Evolutionary conservation across 345 rosid genomes (phyloP).

Genomic region (Populus pruinosa): DNA sequence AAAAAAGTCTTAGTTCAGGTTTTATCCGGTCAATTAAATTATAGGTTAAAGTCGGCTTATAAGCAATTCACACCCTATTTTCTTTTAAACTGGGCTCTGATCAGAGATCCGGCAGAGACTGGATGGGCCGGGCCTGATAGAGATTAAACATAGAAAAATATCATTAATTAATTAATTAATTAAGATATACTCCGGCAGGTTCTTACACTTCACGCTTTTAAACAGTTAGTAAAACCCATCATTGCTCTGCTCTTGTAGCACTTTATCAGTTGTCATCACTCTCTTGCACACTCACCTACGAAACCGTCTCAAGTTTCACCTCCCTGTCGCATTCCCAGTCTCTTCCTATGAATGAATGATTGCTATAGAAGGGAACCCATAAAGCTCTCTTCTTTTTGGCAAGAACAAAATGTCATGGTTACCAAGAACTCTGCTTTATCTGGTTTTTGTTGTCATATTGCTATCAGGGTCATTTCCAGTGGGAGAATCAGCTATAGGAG

Average conservation of each 20-base stretch:
- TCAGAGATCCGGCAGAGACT: too few relatives aligned
- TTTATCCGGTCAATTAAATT: too few relatives aligned
- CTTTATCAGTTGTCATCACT: neutral
- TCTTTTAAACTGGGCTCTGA: too few relatives aligned
- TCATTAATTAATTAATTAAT: neutral
- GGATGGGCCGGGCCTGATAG: too few relatives aligned
- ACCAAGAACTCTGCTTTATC: slow-evolving; percentile 9
- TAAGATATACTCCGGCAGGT: neutral
- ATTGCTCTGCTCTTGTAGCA: neutral
- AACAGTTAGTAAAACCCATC: neutral
- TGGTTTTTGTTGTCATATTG: neutral
- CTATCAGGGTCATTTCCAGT: slow-evolving; percentile 16
- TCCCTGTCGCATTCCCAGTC: neutral
- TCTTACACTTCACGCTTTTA: slow-evolving; percentile 2
- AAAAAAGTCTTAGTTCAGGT: too few relatives aligned
- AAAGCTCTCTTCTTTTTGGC: neutral
- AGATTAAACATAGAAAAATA: neutral
- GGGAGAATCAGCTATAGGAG: slow-evolving; percentile 71
- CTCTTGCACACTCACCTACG: neutral
- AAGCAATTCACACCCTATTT: too few relatives aligned
- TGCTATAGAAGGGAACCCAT: neutral
- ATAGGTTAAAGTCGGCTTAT: too few relatives aligned
- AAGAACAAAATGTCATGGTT: slow-evolving; percentile 26
- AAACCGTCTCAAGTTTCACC: neutral
- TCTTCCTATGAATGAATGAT: neutral